These are phyloP conservation scores for Castanea crenata DNA, from an alignment of 306 rosid species.

Conservation along the genomic window DNA sequence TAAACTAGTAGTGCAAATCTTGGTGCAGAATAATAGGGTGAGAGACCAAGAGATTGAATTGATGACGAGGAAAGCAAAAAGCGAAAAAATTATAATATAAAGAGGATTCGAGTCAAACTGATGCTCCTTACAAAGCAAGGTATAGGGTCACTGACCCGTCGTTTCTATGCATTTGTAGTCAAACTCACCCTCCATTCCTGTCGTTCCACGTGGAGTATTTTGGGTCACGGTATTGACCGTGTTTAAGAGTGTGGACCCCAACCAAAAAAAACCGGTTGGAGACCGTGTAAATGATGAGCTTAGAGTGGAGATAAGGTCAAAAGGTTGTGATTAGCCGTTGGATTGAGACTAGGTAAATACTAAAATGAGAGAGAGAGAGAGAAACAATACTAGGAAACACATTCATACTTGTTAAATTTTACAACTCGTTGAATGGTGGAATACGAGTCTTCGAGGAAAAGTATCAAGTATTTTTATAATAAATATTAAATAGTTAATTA, in stretches of 20 bases:
- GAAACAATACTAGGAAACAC: too few relatives aligned
- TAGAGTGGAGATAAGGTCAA: slow-evolving; percentile 45
- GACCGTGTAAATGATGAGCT: slow-evolving; percentile 26
- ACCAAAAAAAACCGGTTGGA: slow-evolving; percentile 26
- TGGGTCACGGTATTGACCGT: slow-evolving; percentile 25
- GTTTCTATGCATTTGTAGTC: slow-evolving; percentile 32
- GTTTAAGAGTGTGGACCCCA: slow-evolving; percentile 13
- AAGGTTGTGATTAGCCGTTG: slow-evolving; percentile 71
- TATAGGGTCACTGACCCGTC: slow-evolving; percentile 11
- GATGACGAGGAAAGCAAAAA: slow-evolving; percentile 8
- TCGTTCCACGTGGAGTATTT: slow-evolving; percentile 27
- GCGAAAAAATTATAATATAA: neutral
- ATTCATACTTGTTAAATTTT: too few relatives aligned
- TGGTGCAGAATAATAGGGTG: neutral
- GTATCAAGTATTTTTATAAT: too few relatives aligned
- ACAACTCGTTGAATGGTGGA: too few relatives aligned
- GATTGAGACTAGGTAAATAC: slow-evolving; percentile 30
- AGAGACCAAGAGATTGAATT: neutral
- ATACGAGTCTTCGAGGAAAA: too few relatives aligned
- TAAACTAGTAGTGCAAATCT: neutral
- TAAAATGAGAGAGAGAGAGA: neutral
- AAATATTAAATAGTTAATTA: fast-evolving
- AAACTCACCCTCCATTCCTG: slow-evolving; percentile 25
- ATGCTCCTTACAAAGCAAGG: slow-evolving; percentile 14
- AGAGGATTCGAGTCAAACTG: slow-evolving; percentile 38